Evolutionary conservation across 192 early-diverging fungal species (phyloP).

Genomic region (Geranomyces michiganensis): DNA sequence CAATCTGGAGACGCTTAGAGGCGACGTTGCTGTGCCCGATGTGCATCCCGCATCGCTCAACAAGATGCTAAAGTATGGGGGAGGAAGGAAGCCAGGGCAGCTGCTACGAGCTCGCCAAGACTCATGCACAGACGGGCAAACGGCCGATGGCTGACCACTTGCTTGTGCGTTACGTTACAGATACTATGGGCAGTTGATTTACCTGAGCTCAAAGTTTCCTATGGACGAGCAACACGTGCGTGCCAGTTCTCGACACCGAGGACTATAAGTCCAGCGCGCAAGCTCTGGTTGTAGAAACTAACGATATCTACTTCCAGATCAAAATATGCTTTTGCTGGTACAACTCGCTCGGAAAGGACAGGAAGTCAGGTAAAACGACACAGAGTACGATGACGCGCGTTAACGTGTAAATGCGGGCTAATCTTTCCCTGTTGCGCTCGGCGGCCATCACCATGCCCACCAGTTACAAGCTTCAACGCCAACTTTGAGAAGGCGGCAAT

Average conservation of each 20-base stretch:
- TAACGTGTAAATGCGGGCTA: no score
- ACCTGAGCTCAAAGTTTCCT: conserved; percentile 83
- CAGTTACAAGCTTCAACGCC: conserved; percentile 70
- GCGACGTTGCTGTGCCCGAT: conserved; percentile 67
- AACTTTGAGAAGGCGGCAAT: conserved; percentile 84
- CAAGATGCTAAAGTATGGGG: conserved; percentile 65
- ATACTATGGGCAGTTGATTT: conserved; percentile 86
- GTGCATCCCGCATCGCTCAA: conserved; percentile 66
- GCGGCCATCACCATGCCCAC: background rate
- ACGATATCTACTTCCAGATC: conserved; percentile 29
- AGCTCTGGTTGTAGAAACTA: no score
- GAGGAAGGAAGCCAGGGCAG: background rate
- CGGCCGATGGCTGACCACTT: background rate
- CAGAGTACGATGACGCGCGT: background rate
- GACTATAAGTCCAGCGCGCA: background rate
- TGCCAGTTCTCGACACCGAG: no score
- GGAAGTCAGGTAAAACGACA: conserved; percentile 11
- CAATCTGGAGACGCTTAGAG: conserved; percentile 74
- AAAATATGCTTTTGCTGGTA: conserved; percentile 74
- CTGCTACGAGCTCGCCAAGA: background rate
- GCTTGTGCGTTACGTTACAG: conserved; percentile 37
- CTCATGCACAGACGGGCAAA: background rate
- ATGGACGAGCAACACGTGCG: conserved; percentile 69
- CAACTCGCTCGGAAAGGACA: conserved; percentile 64
- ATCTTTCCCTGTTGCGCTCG: no score